A percentile compares a stretch with the other conserved stretches of the same genome.
phyloP scores from a whole-genome alignment of 352 stramenopile genomes.

The Achlya hypogyna region DNA sequence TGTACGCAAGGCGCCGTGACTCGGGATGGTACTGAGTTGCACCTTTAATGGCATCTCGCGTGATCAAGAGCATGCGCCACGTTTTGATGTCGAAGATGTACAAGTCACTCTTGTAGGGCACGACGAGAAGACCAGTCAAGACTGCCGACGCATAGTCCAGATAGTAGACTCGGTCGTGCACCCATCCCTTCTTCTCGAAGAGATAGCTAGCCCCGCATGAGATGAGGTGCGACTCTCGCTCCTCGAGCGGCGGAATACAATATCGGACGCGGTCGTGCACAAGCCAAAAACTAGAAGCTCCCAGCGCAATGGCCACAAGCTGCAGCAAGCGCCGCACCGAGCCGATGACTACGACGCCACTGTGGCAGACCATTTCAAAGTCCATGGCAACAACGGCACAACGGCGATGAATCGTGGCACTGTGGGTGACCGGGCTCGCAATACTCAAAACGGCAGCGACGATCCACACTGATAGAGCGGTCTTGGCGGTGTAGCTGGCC shows the following conservation, averaged over 20 bases:
- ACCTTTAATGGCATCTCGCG: not conserved
- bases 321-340: not conserved
- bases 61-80: not conserved
- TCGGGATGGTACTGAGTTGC: not conserved
- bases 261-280: not conserved
- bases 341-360: not conserved
- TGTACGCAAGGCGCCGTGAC: not conserved
- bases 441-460: not conserved
- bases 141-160: slow-evolving; percentile 9
- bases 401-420: not conserved
- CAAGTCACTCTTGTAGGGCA: not conserved
- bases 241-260: not conserved
- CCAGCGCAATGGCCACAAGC: not conserved
- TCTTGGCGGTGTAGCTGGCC: not conserved
- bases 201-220: too few species aligned
- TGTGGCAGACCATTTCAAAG: not conserved
- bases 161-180: not conserved
- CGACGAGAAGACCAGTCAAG: slow-evolving; percentile 1
- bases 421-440: not conserved
- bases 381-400: not conserved
- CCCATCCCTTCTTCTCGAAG: not conserved
- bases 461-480: not conserved
- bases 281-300: not conserved
- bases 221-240: not conserved
- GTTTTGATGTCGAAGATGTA: slow-evolving; percentile 15